Percentiles rank a stretch among this genome's conserved stretches.
phyloP scores from a whole-genome alignment of 345 rosid genomes.

The Leavenworthia alabamica region DNA sequence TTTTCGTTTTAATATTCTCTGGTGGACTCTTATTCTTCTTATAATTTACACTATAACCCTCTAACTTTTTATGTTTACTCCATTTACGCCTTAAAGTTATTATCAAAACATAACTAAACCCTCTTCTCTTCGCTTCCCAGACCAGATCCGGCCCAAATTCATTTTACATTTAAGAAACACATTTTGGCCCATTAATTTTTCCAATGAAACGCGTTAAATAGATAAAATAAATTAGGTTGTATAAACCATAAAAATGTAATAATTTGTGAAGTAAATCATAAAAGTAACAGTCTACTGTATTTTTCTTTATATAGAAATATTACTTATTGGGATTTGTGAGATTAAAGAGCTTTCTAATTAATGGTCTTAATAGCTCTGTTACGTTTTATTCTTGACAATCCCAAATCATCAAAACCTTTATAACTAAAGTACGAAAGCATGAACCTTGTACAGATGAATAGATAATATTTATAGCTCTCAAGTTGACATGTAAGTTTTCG shows the following conservation, averaged over 20 bases:
- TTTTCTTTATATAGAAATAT: not conserved
- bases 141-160: not conserved
- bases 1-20: slow-evolving; percentile 2
- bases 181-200: not conserved
- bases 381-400: not conserved
- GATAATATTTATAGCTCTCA: not conserved
- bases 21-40: not conserved
- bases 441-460: not conserved
- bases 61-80: not conserved
- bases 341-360: not conserved
- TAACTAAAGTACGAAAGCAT: not conserved
- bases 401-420: not conserved
- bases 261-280: not conserved
- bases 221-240: not conserved
- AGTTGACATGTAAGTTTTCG: too few species aligned
- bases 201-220: too few species aligned
- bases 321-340: not conserved
- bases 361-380: not conserved
- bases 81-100: not conserved
- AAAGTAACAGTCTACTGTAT: not conserved
- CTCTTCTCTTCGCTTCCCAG: not conserved
- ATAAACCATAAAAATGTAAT: not conserved
- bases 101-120: not conserved
- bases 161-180: not conserved
- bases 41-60: not conserved